phyloP scores from a whole-genome alignment of 2,329 filamentous ascomycete genomes.

The Macrophomina tecta region DNA sequence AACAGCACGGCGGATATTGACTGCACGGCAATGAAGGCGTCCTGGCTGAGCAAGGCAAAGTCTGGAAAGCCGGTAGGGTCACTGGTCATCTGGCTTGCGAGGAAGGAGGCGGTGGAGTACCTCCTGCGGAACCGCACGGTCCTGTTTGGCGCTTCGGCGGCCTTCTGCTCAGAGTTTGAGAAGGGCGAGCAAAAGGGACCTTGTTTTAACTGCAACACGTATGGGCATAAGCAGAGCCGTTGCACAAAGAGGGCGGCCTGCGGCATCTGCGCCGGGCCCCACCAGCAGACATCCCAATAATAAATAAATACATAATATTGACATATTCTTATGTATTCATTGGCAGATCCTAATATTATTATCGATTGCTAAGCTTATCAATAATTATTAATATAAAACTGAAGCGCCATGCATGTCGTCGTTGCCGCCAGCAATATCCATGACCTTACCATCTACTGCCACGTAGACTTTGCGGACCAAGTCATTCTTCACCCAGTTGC shows the following conservation, averaged over 20 bases:
- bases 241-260: neutral
- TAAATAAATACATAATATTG: no score
- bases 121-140: neutral
- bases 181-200: neutral
- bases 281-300: no score
- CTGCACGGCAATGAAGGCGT: neutral
- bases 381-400: no score
- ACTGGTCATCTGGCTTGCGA: neutral
- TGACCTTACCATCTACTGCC: no score
- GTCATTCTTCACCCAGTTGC: no score
- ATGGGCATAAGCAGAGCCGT: neutral
- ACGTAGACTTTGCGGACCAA: no score
- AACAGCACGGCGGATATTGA: neutral
- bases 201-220: slow-evolving; percentile 1
- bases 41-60: neutral
- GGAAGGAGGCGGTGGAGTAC: neutral
- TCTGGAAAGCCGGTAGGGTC: neutral
- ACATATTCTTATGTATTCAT: no score
- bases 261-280: neutral
- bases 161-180: neutral
- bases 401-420: no score
- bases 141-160: neutral
- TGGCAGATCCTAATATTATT: no score
- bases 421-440: no score
- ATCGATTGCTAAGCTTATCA: no score